A percentile compares a stretch with the other conserved stretches of the same genome.
Evolutionary conservation across 2,329 filamentous ascomycete genomes (phyloP).

Genomic region (Xylaria sp.): DNA sequence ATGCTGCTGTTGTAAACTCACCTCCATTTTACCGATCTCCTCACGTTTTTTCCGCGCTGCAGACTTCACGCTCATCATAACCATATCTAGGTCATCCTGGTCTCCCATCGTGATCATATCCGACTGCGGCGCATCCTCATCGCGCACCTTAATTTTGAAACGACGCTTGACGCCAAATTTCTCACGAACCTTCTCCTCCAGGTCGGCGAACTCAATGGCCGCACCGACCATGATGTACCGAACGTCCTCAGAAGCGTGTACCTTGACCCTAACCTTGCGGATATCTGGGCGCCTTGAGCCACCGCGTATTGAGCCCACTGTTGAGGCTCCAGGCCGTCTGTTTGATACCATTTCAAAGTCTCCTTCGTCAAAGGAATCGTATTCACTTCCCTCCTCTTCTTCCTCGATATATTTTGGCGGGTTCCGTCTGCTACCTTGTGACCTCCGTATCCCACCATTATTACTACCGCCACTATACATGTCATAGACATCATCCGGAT

Average conservation of each 20-base stretch:
- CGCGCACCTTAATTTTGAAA: slow-evolving; percentile 88
- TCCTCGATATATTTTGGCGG: slow-evolving; percentile 76
- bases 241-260: slow-evolving; percentile 87
- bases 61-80: slow-evolving; percentile 71
- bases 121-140: slow-evolving; percentile 72
- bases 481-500: slow-evolving; percentile 73
- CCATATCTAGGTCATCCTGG: slow-evolving; percentile 93
- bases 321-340: slow-evolving; percentile 52
- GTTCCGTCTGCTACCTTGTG: slow-evolving; percentile 49
- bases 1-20: slow-evolving; percentile 55
- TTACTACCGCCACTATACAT: slow-evolving; percentile 57
- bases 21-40: slow-evolving; percentile 94
- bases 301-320: slow-evolving; percentile 56
- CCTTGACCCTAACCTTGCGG: slow-evolving; percentile 85
- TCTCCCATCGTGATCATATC: slow-evolving; percentile 98
- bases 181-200: slow-evolving; percentile 78
- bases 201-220: slow-evolving; percentile 74
- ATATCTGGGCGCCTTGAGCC: slow-evolving; percentile 68
- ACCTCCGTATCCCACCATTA: slow-evolving; percentile 46
- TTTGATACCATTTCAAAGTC: slow-evolving; percentile 80
- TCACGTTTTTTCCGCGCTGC: slow-evolving; percentile 73
- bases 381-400: slow-evolving; percentile 76
- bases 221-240: slow-evolving; percentile 87
- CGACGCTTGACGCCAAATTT: slow-evolving; percentile 81
- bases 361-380: slow-evolving; percentile 75